A percentile compares a stretch with the other conserved stretches of the same genome.
These are phyloP conservation scores for Cyberlindnera xishuangbannaensis DNA, from an alignment of 805 yeast genomes.

Conservation along the genomic window DNA sequence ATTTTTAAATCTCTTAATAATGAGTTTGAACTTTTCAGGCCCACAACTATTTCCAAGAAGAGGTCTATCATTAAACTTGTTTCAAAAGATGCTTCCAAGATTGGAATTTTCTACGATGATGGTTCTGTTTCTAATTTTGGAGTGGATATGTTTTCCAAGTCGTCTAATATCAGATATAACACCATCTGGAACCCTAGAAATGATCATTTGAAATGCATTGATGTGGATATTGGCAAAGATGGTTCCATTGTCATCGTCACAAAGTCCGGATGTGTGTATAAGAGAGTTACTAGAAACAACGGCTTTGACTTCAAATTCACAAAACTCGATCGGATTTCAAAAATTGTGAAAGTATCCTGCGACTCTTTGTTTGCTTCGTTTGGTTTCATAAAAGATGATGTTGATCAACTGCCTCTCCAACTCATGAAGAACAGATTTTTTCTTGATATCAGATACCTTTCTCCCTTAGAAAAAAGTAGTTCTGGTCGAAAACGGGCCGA, in stretches of 20 bases:
- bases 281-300: conserved; percentile 11
- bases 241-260: conserved; percentile 70
- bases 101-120: conserved; percentile 48
- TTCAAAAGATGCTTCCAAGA: conserved; percentile 35
- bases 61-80: conserved; percentile 29
- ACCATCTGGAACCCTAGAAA: conserved; percentile 61
- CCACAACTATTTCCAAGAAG: conserved; percentile 41
- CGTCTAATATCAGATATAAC: conserved; percentile 39
- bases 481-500: conserved; percentile 19
- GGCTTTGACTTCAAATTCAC: conserved; percentile 43
- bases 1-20: conserved; percentile 27
- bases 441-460: conserved; percentile 48
- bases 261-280: conserved; percentile 60
- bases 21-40: conserved; percentile 50
- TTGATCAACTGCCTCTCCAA: conserved; percentile 51
- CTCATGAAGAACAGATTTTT: conserved; percentile 41
- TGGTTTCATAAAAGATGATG: conserved; percentile 60
- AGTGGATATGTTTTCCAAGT: conserved; percentile 19
- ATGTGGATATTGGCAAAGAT: conserved; percentile 61
- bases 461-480: conserved; percentile 30
- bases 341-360: conserved; percentile 57
- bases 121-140: conserved; percentile 43
- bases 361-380: conserved; percentile 62
- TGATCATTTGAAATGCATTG: conserved; percentile 50
- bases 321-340: conserved; percentile 48